Evolutionary conservation across 2,329 filamentous ascomycete genomes (phyloP), one percentile per base, ranked within the genome.

Genomic region (Claviceps pazoutovae): DNA sequence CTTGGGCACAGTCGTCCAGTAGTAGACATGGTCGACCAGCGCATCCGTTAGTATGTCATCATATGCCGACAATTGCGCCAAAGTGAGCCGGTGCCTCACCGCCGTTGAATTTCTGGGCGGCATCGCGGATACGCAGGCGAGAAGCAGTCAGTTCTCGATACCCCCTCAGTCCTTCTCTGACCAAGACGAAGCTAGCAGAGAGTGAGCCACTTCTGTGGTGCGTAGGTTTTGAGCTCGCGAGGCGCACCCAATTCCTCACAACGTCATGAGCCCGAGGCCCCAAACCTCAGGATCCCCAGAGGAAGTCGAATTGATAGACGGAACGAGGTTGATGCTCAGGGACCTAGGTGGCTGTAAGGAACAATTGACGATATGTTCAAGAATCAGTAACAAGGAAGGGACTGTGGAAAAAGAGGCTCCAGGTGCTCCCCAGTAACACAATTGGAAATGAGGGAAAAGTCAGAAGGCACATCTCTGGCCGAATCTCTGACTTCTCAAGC

Each of bases 11-110:
- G 80, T 86, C 5, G 91, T 91, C 91, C 93, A 97, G 73, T 93
- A 98, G 68, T 87, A 96, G 9, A 88, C 91, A 71, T 91, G 88
- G 69, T 98, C 93, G 55, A 98, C 83, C 50, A 98, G 81, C 59
- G 88, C 86, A 76, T 98, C 93, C 7, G 93, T 98, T 56, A 95
- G 75, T 57, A 97, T 83, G 68, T 98, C 93, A 71, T 98, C 93
- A 72, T 97, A 97, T 48, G 85, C 84, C 36, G 89, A 85, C 61
- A 98, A 73, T 74, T 95, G 90, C 55, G 84, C 82, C 60, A 97
- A 75, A 7, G 89, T 95, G 60, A 98, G 75, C 56, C 82, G 80
- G 64, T 85, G 82, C 71, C 78, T 85, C 68, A 66, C 60, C 42
- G 66, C 50, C 57, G 66, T 51, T 57, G 66, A 56, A 21, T 58